These are phyloP conservation scores for Echinosophora koreensis DNA, from an alignment of 306 rosid species.

Conservation along the genomic window DNA sequence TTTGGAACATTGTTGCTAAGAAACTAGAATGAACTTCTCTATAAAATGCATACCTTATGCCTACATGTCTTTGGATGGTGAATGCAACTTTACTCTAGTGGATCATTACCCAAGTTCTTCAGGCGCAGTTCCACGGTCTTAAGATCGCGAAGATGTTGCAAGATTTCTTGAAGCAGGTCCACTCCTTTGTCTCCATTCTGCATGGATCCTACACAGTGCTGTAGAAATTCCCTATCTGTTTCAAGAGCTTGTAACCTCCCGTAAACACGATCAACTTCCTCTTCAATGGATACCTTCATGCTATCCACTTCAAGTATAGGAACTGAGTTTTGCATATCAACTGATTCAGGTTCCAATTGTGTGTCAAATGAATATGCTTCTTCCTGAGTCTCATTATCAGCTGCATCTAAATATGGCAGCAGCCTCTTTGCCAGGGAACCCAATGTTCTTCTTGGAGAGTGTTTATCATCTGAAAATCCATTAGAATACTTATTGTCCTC, in stretches of 20 bases:
- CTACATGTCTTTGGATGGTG: constrained; percentile 17
- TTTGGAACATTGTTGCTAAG: not conserved
- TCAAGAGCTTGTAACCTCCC: constrained; percentile 83
- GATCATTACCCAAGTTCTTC: constrained; percentile 53
- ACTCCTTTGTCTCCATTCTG: constrained; percentile 76
- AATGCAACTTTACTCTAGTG: constrained; percentile 47
- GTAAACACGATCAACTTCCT: constrained; percentile 81
- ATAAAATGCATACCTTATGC: constrained; percentile 40
- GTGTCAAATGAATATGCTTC: constrained; percentile 44
- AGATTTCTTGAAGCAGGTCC: constrained; percentile 75
- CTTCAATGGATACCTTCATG: constrained; percentile 60
- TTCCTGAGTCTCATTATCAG: constrained; percentile 54
- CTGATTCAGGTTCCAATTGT: constrained; percentile 46
- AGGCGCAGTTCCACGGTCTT: constrained; percentile 63
- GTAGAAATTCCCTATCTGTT: constrained; percentile 74
- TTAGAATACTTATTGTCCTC: constrained; percentile 50
- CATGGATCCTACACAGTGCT: constrained; percentile 69
- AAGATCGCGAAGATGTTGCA: constrained; percentile 77
- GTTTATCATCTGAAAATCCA: constrained; percentile 47
- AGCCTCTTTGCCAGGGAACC: constrained; percentile 73
- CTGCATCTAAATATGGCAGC: constrained; percentile 74
- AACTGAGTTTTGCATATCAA: constrained; percentile 46
- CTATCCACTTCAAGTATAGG: constrained; percentile 47
- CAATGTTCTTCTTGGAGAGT: constrained; percentile 46
- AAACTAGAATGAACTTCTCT: constrained; percentile 16